phyloP scores from a whole-genome alignment of 768 basidiomycete genomes.

The Naganishia vaughanmartiniae region DNA sequence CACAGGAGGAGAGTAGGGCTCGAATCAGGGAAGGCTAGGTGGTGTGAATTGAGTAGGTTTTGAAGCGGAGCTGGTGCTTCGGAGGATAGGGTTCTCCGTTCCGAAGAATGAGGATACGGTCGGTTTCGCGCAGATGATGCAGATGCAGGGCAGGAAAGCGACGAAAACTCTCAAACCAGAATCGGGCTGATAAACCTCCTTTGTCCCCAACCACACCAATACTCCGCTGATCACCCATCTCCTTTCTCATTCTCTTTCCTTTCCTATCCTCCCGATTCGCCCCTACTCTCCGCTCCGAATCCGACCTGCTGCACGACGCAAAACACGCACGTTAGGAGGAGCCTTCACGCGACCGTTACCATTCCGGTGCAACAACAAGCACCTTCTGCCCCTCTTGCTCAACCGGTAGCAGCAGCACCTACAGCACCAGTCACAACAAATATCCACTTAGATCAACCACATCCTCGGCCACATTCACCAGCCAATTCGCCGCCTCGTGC shows the following conservation, averaged over 20 bases:
- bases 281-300: neutral
- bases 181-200: conserved; percentile 1
- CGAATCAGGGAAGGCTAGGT: too few relatives aligned
- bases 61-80: too few relatives aligned
- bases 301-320: too few relatives aligned
- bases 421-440: neutral
- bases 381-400: neutral
- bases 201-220: neutral
- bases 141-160: too few relatives aligned
- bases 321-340: neutral
- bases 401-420: too few relatives aligned
- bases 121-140: too few relatives aligned
- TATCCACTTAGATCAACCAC: neutral
- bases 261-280: neutral
- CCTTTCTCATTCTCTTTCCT: neutral
- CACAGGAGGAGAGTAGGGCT: too few relatives aligned
- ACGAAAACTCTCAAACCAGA: neutral
- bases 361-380: conserved; percentile 1
- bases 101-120: too few relatives aligned
- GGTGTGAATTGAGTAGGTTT: too few relatives aligned
- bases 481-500: too few relatives aligned
- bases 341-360: conserved; percentile 23
- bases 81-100: too few relatives aligned
- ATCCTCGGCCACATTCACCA: too few relatives aligned
- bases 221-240: neutral